A percentile compares a stretch with the other conserved stretches of the same genome.
These are phyloP conservation scores for Podila clonocystis DNA, from an alignment of 192 early-diverging fungal genomes.

Conservation along the genomic window DNA sequence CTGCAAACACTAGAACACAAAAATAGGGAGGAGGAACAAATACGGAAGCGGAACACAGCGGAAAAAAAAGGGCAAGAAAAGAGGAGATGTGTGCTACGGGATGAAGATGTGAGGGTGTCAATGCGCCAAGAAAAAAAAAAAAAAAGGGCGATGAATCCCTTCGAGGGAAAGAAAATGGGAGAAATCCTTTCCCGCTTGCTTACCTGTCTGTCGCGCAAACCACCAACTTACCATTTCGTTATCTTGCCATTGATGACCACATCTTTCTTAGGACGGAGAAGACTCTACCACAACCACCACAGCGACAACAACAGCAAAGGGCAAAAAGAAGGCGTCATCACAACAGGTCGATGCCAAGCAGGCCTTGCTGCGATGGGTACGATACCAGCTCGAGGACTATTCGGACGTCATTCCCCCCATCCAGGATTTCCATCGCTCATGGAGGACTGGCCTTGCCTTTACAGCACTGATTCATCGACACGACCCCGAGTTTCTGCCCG, in stretches of 20 bases:
- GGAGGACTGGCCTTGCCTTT: constrained; percentile 64
- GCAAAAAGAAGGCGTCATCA: constrained; percentile 30
- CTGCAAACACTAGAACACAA: neutral
- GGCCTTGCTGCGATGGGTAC: constrained; percentile 61
- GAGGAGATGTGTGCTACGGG: constrained; percentile 2
- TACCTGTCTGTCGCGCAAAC: neutral
- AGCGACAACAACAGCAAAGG: constrained; percentile 36
- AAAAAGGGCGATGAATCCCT: neutral
- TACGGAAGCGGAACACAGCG: too few relatives aligned
- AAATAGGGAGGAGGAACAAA: too few relatives aligned
- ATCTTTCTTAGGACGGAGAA: constrained; percentile 12
- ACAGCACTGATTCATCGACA: constrained; percentile 58
- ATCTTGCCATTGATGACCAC: too few relatives aligned
- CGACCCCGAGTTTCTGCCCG: constrained; percentile 55
- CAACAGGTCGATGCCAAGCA: constrained; percentile 58
- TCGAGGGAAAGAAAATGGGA: too few relatives aligned
- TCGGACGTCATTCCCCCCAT: constrained; percentile 59
- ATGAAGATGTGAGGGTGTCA: neutral
- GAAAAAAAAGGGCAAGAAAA: constrained; percentile 1
- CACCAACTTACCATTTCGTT: too few relatives aligned
- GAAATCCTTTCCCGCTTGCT: neutral
- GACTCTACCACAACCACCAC: constrained; percentile 16
- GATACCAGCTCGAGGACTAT: constrained; percentile 61
- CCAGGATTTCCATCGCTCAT: constrained; percentile 62
- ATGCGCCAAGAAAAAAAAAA: neutral